Evolutionary conservation across 768 basidiomycete species (phyloP).

Genomic region (Dacryopinax primogenitus): DNA sequence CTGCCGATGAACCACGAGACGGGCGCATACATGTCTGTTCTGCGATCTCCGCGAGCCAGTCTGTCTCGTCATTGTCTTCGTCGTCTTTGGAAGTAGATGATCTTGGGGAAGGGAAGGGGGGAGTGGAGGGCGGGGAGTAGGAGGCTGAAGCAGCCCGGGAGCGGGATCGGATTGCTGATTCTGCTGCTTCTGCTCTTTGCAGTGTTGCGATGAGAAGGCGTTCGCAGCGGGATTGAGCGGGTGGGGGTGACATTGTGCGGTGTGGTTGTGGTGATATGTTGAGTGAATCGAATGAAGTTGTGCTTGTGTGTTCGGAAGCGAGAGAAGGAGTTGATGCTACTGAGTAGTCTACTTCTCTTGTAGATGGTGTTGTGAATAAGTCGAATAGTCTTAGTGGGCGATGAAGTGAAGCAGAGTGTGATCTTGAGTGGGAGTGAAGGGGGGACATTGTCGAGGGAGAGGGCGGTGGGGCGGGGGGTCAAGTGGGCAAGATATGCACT

Average conservation of each 20-base stretch:
- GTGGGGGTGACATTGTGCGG: background rate
- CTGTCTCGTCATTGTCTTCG: constrained; percentile 1
- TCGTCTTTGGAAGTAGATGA: background rate
- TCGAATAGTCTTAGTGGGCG: background rate
- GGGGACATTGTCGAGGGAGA: too few species aligned
- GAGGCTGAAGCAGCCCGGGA: background rate
- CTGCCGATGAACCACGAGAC: background rate
- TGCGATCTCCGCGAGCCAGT: constrained; percentile 6
- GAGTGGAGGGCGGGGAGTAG: background rate
- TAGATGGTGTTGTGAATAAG: background rate
- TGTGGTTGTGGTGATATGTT: background rate
- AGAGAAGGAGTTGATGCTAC: background rate
- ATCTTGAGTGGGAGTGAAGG: background rate
- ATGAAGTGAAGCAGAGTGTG: background rate
- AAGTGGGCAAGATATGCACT: too few species aligned
- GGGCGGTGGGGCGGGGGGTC: too few species aligned
- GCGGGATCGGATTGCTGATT: background rate
- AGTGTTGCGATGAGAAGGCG: background rate
- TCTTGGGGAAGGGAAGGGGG: background rate
- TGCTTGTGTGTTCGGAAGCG: background rate
- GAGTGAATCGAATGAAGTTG: background rate
- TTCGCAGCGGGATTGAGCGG: background rate
- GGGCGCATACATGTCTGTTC: constrained; percentile 5
- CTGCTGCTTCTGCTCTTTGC: background rate
- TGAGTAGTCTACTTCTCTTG: background rate